Percentiles rank a stretch among this genome's conserved stretches.
Conservation (phyloP, 2,329 filamentous ascomycete genomes). For the Beauveria brongniartii region DNA sequence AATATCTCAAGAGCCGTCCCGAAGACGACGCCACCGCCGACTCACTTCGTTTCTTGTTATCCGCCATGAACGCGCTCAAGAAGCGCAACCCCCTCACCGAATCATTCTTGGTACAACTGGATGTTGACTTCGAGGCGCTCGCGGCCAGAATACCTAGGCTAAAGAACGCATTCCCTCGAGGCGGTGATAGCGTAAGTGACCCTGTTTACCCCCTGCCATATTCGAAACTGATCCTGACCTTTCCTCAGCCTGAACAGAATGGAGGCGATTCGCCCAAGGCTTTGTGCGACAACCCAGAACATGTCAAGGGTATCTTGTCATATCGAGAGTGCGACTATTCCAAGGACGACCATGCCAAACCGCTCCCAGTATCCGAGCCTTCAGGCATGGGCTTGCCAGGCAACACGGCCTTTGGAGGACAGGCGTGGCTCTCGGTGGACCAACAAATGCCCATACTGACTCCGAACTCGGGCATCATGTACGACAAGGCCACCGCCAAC, state of each 20-base stretch:
- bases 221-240: not conserved
- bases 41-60: slow-evolving; percentile 81
- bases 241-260: slow-evolving; percentile 1
- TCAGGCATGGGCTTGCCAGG: slow-evolving; percentile 4
- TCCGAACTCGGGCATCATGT: slow-evolving; percentile 26
- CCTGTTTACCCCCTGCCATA: too few relatives aligned
- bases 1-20: slow-evolving; percentile 90
- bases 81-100: slow-evolving; percentile 84
- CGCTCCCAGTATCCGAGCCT: slow-evolving; percentile 13
- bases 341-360: slow-evolving; percentile 34
- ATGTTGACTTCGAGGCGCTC: slow-evolving; percentile 78
- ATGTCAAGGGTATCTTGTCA: slow-evolving; percentile 33
- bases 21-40: slow-evolving; percentile 72
- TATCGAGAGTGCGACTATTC: slow-evolving; percentile 39
- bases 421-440: slow-evolving; percentile 32
- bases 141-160: slow-evolving; percentile 53
- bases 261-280: slow-evolving; percentile 15
- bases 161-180: slow-evolving; percentile 45
- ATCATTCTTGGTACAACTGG: slow-evolving; percentile 87
- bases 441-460: slow-evolving; percentile 30
- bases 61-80: slow-evolving; percentile 85
- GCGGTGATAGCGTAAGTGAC: slow-evolving; percentile 39
- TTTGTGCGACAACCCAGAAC: slow-evolving; percentile 28
- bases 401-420: slow-evolving; percentile 20
- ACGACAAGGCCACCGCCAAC: slow-evolving; percentile 24